Conservation (phyloP, 2,329 filamentous ascomycete species). For the Penicillium brevicompactum region DNA sequence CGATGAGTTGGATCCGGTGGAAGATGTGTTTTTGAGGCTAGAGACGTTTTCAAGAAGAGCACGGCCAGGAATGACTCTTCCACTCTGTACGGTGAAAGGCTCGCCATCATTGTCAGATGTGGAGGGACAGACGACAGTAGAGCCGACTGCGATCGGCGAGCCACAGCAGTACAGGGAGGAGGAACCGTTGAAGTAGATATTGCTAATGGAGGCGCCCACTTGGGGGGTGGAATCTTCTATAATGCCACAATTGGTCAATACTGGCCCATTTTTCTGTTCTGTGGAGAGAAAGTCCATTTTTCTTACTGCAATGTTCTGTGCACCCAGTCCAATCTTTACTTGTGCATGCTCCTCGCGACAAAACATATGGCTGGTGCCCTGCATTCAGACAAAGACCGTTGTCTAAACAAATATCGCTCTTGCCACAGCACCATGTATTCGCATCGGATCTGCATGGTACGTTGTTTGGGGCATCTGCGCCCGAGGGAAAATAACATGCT, state of each 20-base stretch:
- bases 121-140: not conserved
- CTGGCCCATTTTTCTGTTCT: not conserved
- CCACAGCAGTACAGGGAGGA: not conserved
- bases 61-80: not conserved
- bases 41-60: not conserved
- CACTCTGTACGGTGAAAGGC: not conserved
- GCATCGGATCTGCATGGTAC: slow-evolving; percentile 1
- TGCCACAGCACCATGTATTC: not conserved
- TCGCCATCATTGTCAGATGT: not conserved
- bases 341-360: slow-evolving; percentile 2
- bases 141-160: not conserved
- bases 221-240: not conserved
- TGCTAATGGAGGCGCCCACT: not conserved
- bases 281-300: not conserved
- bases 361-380: not conserved
- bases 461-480: not conserved
- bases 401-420: not conserved
- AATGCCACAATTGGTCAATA: not conserved
- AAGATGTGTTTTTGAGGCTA: not conserved
- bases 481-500: not conserved
- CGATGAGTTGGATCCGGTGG: not conserved
- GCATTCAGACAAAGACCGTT: slow-evolving; percentile 1
- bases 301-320: slow-evolving; percentile 1
- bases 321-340: not conserved
- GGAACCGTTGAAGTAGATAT: not conserved